Percentiles rank a stretch among this genome's conserved stretches.
Conservation (phyloP, 1,139 yeast species). For the Yamadazyma atmosphaerica region DNA sequence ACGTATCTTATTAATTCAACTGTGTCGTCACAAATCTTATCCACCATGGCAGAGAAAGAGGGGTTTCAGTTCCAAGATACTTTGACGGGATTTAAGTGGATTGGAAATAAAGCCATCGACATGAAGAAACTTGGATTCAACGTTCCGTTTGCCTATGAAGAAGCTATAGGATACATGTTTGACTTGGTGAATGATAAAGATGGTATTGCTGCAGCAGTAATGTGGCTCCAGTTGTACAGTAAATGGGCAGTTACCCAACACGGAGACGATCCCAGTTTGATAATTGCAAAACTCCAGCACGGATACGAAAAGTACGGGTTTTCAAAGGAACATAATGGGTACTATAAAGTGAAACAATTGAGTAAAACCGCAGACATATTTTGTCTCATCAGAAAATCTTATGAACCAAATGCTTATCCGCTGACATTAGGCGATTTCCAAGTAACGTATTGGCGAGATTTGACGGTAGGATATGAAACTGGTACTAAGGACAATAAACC, state of each 20-base stretch:
- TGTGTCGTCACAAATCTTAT: constrained; percentile 82
- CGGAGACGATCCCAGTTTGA: not conserved
- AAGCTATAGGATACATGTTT: constrained; percentile 96
- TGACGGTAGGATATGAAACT: constrained; percentile 81
- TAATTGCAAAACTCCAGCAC: constrained; percentile 48
- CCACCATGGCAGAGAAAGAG: constrained; percentile 62
- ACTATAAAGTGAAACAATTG: constrained; percentile 66
- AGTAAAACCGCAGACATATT: constrained; percentile 55
- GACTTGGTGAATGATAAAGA: constrained; percentile 88
- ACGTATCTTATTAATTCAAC: constrained; percentile 80
- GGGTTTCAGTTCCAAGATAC: constrained; percentile 77
- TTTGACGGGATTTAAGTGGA: constrained; percentile 96
- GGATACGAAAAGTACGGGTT: constrained; percentile 73
- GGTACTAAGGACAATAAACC: constrained; percentile 60
- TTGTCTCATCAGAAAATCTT: constrained; percentile 45
- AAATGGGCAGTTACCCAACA: constrained; percentile 42
- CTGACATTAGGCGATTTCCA: constrained; percentile 49
- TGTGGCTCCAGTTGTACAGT: constrained; percentile 74
- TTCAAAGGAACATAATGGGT: constrained; percentile 84
- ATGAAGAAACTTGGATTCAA: constrained; percentile 59
- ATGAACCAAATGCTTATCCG: constrained; percentile 35
- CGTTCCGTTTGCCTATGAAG: constrained; percentile 93
- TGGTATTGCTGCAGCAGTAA: constrained; percentile 78
- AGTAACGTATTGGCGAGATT: constrained; percentile 74
- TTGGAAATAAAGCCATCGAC: constrained; percentile 84